Evolutionary conservation across 805 yeast genomes (phyloP).

Genomic region (Diddensiella caesifluorescens): DNA sequence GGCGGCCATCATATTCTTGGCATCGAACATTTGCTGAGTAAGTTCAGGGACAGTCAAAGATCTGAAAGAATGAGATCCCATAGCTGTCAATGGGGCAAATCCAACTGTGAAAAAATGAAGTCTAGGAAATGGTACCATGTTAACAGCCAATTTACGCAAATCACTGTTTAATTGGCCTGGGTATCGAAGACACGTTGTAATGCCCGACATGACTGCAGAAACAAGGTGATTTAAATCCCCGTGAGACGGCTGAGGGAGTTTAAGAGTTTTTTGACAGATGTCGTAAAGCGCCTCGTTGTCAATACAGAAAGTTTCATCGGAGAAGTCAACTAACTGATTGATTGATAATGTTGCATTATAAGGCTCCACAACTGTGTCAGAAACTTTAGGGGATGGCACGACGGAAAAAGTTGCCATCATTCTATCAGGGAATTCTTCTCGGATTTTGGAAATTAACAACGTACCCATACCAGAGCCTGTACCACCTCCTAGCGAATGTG

Average conservation of each 20-base stretch:
- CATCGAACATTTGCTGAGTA: conserved; percentile 89
- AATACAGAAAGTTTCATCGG: conserved; percentile 92
- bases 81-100: conserved; percentile 83
- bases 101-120: conserved; percentile 95
- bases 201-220: conserved; percentile 91
- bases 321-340: conserved; percentile 84
- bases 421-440: conserved; percentile 92
- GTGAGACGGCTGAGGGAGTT: conserved; percentile 73
- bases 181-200: conserved; percentile 87
- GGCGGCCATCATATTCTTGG: conserved; percentile 94
- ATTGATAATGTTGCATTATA: conserved; percentile 88
- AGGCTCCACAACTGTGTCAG: conserved; percentile 93
- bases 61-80: conserved; percentile 76
- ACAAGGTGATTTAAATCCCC: conserved; percentile 76
- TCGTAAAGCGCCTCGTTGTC: conserved; percentile 91
- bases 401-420: conserved; percentile 96
- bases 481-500: conserved; percentile 84
- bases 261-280: conserved; percentile 81
- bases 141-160: conserved; percentile 87
- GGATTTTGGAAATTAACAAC: conserved; percentile 71
- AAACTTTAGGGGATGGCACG: conserved; percentile 83
- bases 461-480: conserved; percentile 98
- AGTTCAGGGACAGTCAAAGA: conserved; percentile 83
- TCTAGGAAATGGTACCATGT: conserved; percentile 92
- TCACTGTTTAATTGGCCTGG: conserved; percentile 95